Base-by-base conservation (phyloP, 1,139 yeast genomes). In the Protomyces gravidus region DNA sequence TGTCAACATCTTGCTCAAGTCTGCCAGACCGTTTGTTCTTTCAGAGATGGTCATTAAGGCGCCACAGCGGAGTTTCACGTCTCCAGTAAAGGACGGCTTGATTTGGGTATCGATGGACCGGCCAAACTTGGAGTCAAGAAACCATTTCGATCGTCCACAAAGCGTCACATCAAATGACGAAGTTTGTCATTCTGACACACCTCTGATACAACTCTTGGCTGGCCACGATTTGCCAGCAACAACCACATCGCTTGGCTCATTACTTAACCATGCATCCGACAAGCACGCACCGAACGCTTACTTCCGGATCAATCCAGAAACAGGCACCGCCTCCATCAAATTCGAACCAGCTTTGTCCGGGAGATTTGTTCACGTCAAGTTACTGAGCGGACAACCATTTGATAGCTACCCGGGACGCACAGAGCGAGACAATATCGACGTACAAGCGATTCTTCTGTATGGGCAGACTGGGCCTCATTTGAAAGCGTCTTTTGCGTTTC, bases 71-170 rank as follows among this genome's bases (percentile, higher is more conserved):
- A 64, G 65, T 4, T 65, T 61, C 47, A 63, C 67, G 2, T 62
- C 62, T 23, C 67, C 67, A 2, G 67, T 65, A 6, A 64, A 62
- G 48, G 65, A 63, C 26, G 66, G 66, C n/a, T 57, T 63, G 13
- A 52, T 64, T 5, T 65, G 56, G 30, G 64, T 64, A 33, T 64
- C 64, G 13, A 63, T 62, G 65, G 62, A 55, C 13, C 49, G 55
- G 11, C 48, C 48, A 32, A 30, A 55, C 13, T 28, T 36, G 23
- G 7, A 32, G 28, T 49, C 40, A 26, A 48, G 55, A 13, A 21
- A 25, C 13, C 32, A 33, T 3, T 55, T 23, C 30, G 60, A 55
- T 17, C 47, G 60, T 6, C 51, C 25, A 5, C 15, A 25, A 11
- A 11, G 13, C 6, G 15, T 19, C 9, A 27, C 30, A 1, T 27